phyloP scores from a whole-genome alignment of 2,329 filamentous ascomycete species.

The Penicillium sp. region DNA sequence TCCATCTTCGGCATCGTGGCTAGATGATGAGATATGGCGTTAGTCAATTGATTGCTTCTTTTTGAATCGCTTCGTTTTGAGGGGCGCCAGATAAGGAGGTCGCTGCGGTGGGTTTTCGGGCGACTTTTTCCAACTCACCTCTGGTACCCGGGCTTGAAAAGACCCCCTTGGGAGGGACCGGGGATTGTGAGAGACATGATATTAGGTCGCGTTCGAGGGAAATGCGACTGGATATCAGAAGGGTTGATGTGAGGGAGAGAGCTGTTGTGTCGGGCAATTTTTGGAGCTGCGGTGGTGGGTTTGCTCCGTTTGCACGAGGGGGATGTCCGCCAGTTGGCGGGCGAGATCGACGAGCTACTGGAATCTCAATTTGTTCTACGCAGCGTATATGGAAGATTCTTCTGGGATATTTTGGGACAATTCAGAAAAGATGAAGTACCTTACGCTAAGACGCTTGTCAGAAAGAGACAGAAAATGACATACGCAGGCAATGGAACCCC shows the following conservation, averaged over 20 bases:
- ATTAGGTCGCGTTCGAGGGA: constrained; percentile 23
- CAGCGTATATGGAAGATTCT: too few species aligned
- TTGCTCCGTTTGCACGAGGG: constrained; percentile 41
- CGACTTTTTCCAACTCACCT: constrained; percentile 58
- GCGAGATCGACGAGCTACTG: too few species aligned
- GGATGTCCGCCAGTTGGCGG: constrained; percentile 25
- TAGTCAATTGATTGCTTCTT: constrained; percentile 14
- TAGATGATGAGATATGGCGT: constrained; percentile 39
- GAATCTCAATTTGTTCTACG: too few species aligned
- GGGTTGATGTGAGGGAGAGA: constrained; percentile 15
- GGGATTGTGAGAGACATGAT: constrained; percentile 91
- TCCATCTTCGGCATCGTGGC: constrained; percentile 98
- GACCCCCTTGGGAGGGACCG: constrained; percentile 82
- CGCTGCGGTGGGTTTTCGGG: constrained; percentile 11
- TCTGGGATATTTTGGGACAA: too few species aligned
- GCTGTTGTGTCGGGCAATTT: constrained; percentile 37
- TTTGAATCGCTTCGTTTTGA: constrained; percentile 8
- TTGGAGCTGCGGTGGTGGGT: constrained; percentile 36
- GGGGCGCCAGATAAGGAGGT: constrained; percentile 25
- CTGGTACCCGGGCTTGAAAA: constrained; percentile 96
- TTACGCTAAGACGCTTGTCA: too few species aligned
- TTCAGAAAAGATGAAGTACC: too few species aligned
- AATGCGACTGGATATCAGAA: constrained; percentile 23
- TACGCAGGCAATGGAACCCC: too few species aligned
- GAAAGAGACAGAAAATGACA: too few species aligned